A percentile compares a stretch with the other conserved stretches of the same genome.
These are phyloP conservation scores for Salix brachista DNA, from an alignment of 345 rosid genomes.

Conservation along the genomic window DNA sequence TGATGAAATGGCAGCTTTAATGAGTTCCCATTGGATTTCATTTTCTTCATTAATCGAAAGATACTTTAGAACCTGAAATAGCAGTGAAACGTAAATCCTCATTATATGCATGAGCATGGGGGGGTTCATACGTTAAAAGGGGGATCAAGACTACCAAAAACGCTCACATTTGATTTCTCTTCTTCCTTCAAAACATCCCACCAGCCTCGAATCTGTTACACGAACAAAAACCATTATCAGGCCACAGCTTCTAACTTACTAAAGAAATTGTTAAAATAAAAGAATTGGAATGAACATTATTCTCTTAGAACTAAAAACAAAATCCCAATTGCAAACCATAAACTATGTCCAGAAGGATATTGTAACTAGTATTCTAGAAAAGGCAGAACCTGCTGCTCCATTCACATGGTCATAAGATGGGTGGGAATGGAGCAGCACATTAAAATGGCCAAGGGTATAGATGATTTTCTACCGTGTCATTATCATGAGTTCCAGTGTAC, in stretches of 20 bases:
- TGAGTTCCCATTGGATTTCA: slow-evolving; percentile 59
- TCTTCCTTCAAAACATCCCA: slow-evolving; percentile 57
- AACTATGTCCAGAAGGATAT: too few relatives aligned
- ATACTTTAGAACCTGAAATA: slow-evolving; percentile 57
- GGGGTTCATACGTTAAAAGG: background rate
- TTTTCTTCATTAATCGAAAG: slow-evolving; percentile 51
- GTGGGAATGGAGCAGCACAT: background rate
- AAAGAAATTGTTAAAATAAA: background rate
- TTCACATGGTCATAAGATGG: background rate
- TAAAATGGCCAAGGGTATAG: background rate
- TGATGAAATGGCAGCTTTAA: slow-evolving; percentile 62
- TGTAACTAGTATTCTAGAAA: too few relatives aligned
- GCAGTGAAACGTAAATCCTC: background rate
- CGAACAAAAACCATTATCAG: slow-evolving; percentile 7
- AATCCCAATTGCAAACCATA: background rate
- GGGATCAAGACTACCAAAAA: slow-evolving; percentile 1
- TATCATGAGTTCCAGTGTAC: slow-evolving; percentile 97
- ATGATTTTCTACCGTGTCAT: slow-evolving; percentile 64
- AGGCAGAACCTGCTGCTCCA: background rate
- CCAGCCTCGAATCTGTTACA: slow-evolving; percentile 70
- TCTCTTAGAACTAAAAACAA: too few relatives aligned
- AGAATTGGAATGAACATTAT: background rate
- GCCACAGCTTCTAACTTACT: background rate
- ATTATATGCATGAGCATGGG: background rate
- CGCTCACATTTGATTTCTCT: slow-evolving; percentile 69